Base-by-base conservation (phyloP, 495 filamentous ascomycete species). In the Glonium stellatum region DNA sequence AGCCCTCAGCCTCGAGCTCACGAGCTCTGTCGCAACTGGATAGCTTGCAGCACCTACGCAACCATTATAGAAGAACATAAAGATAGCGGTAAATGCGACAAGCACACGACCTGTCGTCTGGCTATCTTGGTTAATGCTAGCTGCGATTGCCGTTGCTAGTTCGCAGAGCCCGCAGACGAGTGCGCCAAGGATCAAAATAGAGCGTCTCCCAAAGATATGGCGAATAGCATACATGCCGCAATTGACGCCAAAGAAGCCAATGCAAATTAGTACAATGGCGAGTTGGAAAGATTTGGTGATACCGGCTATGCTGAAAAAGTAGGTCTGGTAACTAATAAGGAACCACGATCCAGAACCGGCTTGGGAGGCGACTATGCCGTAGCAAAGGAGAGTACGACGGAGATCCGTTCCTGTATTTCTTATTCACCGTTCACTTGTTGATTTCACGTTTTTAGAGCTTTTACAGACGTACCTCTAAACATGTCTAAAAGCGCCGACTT, bases 331-430 rank as follows among this genome's bases (percentile, higher is more conserved):
- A 0, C 78, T 21, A 55, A 84, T 62, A 11, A 62, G 21, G 55
- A 66, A 61, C 54, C 59, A 58, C 1, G 51, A 42, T 13, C 55
- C 63, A 19, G 54, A 59, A 1, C 34, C 59, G 1, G 63, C 55
- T 21, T 66, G 63, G 31, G 47, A 59, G 48, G 54, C 76, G 18
- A 86, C 71, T 25, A 76, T 77, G 23, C 74, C 74, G 31, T 83
- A 75, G 13, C 77, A 75, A 18, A 82, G 59, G 13, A 75, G 67
- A 1, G 88, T 92, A n/a, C 88, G 85, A 35, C 86, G 82, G 18
- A 83, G 74, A 63, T 92, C 85, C 18, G 80, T 80, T 3, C 60
- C 60, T 62, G 15, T 31, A 31, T 31, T 6, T 6, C 6, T 31
- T 31, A 6, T 31, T 31, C 2, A 31, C 6, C 6, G 27, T 3